These are phyloP conservation scores for Penicillium sp. DNA, from an alignment of 2,329 filamentous ascomycete genomes.

Conservation along the genomic window DNA sequence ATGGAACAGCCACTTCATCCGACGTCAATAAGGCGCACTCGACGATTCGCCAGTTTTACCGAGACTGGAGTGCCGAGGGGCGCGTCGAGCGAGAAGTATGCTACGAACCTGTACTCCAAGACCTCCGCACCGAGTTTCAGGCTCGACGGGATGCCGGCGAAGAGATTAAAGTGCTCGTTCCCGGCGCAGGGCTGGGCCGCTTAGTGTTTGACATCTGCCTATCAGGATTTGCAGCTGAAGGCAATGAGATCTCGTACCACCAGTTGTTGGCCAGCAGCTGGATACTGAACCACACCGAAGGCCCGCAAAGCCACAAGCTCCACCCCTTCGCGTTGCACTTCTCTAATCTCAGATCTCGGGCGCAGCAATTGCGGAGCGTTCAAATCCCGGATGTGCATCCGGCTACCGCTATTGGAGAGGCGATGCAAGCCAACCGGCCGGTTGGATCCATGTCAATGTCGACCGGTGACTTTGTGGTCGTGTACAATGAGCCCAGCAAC, in stretches of 20 bases:
- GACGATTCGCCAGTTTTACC: constrained; percentile 88
- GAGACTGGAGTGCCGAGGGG: constrained; percentile 87
- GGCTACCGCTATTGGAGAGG: constrained; percentile 51
- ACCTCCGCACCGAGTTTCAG: constrained; percentile 55
- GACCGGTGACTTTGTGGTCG: constrained; percentile 85
- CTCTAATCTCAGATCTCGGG: constrained; percentile 74
- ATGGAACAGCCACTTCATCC: constrained; percentile 64
- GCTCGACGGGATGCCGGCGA: constrained; percentile 31
- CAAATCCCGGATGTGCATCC: constrained; percentile 79
- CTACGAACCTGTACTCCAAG: constrained; percentile 69
- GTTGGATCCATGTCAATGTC: constrained; percentile 83
- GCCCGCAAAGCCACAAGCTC: constrained; percentile 65
- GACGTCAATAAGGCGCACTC: constrained; percentile 91
- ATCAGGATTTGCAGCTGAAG: constrained; percentile 72
- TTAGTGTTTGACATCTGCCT: constrained; percentile 83
- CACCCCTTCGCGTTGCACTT: constrained; percentile 86
- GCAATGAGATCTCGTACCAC: constrained; percentile 96
- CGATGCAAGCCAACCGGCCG: constrained; percentile 18
- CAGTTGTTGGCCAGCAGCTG: constrained; percentile 80
- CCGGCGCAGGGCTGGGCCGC: constrained; percentile 83
- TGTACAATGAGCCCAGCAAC: constrained; percentile 68
- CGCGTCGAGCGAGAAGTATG: constrained; percentile 69
- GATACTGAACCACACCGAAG: constrained; percentile 53
- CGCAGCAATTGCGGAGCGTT: constrained; percentile 72
- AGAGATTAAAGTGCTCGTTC: constrained; percentile 70